These are phyloP conservation scores for Microascus cirrosus DNA, from an alignment of 2,329 filamentous ascomycete species.

Conservation along the genomic window DNA sequence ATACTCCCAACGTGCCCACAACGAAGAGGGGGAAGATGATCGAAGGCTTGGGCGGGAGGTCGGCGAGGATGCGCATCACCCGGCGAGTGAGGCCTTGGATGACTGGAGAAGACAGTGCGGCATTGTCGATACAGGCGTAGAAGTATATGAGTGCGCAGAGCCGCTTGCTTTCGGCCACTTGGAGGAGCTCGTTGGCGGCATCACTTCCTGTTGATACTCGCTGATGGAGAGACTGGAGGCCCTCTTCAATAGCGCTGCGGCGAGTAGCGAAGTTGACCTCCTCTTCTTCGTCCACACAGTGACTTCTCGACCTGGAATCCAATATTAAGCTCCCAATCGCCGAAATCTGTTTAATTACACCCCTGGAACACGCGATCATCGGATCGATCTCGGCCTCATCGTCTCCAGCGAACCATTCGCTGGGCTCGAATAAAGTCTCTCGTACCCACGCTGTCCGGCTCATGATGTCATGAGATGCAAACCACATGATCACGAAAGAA, in stretches of 20 bases:
- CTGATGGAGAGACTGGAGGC: too few species aligned
- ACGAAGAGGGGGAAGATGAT: neutral
- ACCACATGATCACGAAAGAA: neutral
- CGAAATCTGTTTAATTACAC: neutral
- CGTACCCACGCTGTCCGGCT: neutral
- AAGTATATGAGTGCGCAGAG: neutral
- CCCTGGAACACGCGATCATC: neutral
- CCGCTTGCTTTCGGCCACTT: slow-evolving; percentile 1
- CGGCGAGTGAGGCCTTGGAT: neutral
- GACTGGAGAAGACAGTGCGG: neutral
- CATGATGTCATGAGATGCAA: slow-evolving; percentile 1
- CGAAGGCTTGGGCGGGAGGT: neutral
- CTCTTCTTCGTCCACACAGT: neutral
- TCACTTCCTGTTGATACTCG: neutral
- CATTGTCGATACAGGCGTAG: neutral
- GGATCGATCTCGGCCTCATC: neutral
- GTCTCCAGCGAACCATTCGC: slow-evolving; percentile 1
- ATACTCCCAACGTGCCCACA: neutral
- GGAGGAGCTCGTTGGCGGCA: neutral
- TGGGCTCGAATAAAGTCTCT: neutral
- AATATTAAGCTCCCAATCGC: neutral
- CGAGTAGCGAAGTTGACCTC: neutral
- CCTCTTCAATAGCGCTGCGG: too few species aligned
- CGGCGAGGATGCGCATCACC: neutral
- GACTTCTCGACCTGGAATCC: too few species aligned